Conservation (phyloP, 495 filamentous ascomycete species). For the Chaetomium cochliodes region DNA sequence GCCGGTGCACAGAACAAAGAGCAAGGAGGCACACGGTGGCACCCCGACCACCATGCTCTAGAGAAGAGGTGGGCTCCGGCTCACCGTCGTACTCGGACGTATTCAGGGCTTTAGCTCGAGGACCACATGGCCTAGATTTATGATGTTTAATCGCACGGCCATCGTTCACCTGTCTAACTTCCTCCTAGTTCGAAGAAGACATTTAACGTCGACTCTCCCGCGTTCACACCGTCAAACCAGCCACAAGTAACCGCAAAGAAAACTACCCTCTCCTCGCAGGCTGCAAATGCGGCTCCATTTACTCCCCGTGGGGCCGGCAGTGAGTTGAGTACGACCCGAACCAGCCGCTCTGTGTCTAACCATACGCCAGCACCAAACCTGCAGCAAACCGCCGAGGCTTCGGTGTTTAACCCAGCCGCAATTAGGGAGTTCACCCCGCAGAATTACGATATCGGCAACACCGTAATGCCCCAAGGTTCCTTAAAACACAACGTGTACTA, state of each 20-base stretch:
- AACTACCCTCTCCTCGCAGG: conserved; percentile 72
- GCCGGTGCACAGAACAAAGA: too few species aligned
- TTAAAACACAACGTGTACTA: conserved; percentile 9
- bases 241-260: conserved; percentile 53
- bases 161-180: conserved; percentile 18
- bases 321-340: conserved; percentile 32
- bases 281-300: conserved; percentile 87
- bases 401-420: conserved; percentile 54
- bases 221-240: conserved; percentile 76
- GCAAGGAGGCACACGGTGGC: too few species aligned
- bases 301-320: conserved; percentile 60
- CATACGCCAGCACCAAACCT: conserved; percentile 34
- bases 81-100: too few species aligned
- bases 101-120: too few species aligned
- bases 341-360: conserved; percentile 8
- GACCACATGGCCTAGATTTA: not conserved
- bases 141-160: not conserved
- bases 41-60: too few species aligned
- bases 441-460: conserved; percentile 61
- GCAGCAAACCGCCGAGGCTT: conserved; percentile 39
- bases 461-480: conserved; percentile 50
- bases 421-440: conserved; percentile 79
- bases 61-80: too few species aligned
- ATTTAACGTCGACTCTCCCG: conserved; percentile 93
- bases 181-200: conserved; percentile 62